Evolutionary conservation across 129 eudicot species (phyloP).

Genomic region (Kitagawia praeruptora): DNA sequence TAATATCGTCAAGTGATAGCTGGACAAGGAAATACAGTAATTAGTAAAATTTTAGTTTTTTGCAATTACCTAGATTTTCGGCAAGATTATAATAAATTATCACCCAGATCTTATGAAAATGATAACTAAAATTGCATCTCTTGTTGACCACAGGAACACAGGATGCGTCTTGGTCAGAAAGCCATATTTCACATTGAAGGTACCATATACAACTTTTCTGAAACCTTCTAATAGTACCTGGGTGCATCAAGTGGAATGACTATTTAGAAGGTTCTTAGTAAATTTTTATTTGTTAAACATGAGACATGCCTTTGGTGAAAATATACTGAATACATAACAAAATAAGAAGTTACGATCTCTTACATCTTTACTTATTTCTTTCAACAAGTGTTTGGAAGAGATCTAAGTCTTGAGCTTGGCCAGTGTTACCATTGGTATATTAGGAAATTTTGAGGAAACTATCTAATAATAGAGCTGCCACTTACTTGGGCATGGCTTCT

Average conservation of each 20-base stretch:
- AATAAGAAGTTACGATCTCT: neutral
- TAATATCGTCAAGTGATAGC: neutral
- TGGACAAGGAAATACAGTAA: too few species aligned
- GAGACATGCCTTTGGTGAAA: neutral
- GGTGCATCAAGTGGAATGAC: neutral
- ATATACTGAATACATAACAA: neutral
- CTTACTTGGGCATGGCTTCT: neutral
- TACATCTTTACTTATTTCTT: neutral
- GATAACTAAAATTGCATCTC: slow-evolving; percentile 11
- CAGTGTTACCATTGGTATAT: neutral
- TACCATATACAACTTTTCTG: slow-evolving; percentile 12
- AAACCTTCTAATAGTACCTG: neutral
- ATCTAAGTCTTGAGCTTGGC: neutral
- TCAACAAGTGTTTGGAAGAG: neutral
- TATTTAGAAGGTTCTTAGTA: neutral
- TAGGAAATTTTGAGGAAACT: neutral
- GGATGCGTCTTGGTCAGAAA: slow-evolving; percentile 97
- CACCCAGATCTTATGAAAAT: neutral
- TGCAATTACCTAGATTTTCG: neutral
- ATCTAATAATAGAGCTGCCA: neutral
- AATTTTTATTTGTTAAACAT: neutral
- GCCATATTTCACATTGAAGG: slow-evolving; percentile 99
- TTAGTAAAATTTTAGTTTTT: neutral
- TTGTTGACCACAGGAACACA: slow-evolving; percentile 59
- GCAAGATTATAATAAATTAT: neutral